phyloP scores from a whole-genome alignment of 768 basidiomycete genomes.

The Gautieria morchelliformis region DNA sequence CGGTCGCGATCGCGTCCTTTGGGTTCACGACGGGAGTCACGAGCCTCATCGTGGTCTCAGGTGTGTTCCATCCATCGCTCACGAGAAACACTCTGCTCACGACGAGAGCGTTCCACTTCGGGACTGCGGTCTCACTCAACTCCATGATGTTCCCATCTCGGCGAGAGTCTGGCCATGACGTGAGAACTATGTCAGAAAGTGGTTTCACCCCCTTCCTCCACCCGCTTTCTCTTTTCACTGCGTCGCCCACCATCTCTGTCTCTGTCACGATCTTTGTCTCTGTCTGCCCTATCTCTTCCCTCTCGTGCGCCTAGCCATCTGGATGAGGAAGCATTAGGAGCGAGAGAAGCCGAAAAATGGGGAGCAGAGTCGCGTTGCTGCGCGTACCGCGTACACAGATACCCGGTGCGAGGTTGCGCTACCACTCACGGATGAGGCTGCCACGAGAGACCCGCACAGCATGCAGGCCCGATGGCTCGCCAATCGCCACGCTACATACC shows the following conservation, averaged over 20 bases:
- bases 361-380: constrained; percentile 4
- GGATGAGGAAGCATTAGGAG: not conserved
- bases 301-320: not conserved
- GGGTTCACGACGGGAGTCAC: constrained; percentile 14
- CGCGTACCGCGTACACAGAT: no score
- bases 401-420: no score
- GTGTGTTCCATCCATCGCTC: constrained; percentile 21
- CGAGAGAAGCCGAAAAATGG: constrained; percentile 6
- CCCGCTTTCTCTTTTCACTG: constrained; percentile 33
- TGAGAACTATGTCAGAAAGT: not conserved
- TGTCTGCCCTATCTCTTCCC: not conserved
- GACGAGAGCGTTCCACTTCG: constrained; percentile 59
- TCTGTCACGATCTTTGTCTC: constrained; percentile 6
- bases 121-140: constrained; percentile 35
- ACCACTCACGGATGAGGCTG: no score
- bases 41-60: constrained; percentile 21
- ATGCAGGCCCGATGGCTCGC: no score
- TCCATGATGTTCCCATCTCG: constrained; percentile 11
- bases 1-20: no score
- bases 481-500: no score
- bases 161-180: not conserved
- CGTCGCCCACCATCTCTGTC: constrained; percentile 6
- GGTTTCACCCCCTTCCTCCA: constrained; percentile 48
- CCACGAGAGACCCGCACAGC: no score
- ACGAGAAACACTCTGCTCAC: constrained; percentile 44